Evolutionary conservation across 2,329 filamentous ascomycete species (phyloP), one percentile per base, ranked within the genome.

Genomic region (Tolypocladium sp.): DNA sequence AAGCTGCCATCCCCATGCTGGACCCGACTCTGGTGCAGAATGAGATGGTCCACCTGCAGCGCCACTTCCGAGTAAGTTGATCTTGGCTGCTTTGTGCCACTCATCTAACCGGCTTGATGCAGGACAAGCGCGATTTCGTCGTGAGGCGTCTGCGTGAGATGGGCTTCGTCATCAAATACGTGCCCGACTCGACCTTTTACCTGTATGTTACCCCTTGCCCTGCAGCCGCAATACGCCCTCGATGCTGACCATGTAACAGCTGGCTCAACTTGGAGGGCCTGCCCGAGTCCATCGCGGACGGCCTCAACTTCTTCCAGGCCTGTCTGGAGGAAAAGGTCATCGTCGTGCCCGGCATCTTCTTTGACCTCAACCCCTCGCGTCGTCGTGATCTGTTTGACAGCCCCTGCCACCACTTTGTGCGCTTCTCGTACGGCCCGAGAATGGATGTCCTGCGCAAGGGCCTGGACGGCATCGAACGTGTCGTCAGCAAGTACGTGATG

Each of bases 301-400:
- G 93, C 10, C 79, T 97, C 69, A 96, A 96, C 78, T 97, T 97
- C 82, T 97, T 97, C 85, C 86, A 94, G 72, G 92, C 92, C 37
- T 94, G 94, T 70, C 79, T 97, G 52, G 86, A 90, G 69, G 92
- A 97, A 79, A 95, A 95, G 81, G 91, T 95, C 65, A 97, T 97
- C 69, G 92, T 97, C 22, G 93, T 97, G 5, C 93, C 93, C 0
- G 93, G 93, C 61, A 97, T 97, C 74, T 97, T 97, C 82, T 97
- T 97, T 73, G 93, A 97, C 69, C 76, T 97, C 64, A 97, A 97
- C 77, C 93, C 93, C 4, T 88, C 89, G 41, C 89, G 91, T 73
- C 83, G 93, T 64, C 83, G 93, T 71, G 93, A 97, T 73, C 75
- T 97, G 66, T 97, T 97, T 65, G 93, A 97, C 76, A 91, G 86